A percentile compares a stretch with the other conserved stretches of the same genome.
phyloP scores from a whole-genome alignment of 2,329 filamentous ascomycete species.

The Aureobasidium zeae region DNA sequence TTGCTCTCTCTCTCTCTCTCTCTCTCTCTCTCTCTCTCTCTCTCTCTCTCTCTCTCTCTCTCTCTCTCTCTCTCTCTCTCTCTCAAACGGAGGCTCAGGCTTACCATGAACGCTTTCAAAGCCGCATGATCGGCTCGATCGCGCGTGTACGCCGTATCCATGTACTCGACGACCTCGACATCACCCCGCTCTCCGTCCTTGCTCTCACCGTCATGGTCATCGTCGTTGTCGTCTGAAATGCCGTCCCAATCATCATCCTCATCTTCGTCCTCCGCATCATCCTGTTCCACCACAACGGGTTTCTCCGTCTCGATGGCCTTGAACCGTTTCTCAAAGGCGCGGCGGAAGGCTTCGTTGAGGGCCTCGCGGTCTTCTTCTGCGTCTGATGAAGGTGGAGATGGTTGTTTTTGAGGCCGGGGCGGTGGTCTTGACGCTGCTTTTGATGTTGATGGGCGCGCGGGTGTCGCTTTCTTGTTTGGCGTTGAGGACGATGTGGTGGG shows the following conservation, averaged over 20 bases:
- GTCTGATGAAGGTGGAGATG: too few species aligned
- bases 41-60: too few species aligned
- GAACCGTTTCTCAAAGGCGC: slow-evolving; percentile 84
- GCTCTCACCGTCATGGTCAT: slow-evolving; percentile 31
- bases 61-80: too few species aligned
- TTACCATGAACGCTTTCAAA: slow-evolving; percentile 69
- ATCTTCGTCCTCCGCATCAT: slow-evolving; percentile 21
- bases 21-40: too few species aligned
- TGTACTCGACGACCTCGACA: slow-evolving; percentile 39
- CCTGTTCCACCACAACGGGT: slow-evolving; percentile 25
- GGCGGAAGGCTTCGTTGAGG: slow-evolving; percentile 51
- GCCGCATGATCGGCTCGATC: slow-evolving; percentile 46
- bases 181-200: slow-evolving; percentile 32
- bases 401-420: slow-evolving; percentile 15
- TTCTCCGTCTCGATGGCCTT: slow-evolving; percentile 49
- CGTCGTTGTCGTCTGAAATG: slow-evolving; percentile 19
- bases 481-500: too few species aligned
- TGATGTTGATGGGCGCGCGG: background rate
- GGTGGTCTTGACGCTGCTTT: background rate
- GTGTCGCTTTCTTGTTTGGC: slow-evolving; percentile 10
- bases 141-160: slow-evolving; percentile 20
- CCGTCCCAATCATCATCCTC: slow-evolving; percentile 19
- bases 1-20: background rate
- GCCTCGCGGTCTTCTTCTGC: slow-evolving; percentile 55
- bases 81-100: too few species aligned